phyloP scores from a whole-genome alignment of 192 early-diverging fungal species.

The Funneliformis geosporum region DNA sequence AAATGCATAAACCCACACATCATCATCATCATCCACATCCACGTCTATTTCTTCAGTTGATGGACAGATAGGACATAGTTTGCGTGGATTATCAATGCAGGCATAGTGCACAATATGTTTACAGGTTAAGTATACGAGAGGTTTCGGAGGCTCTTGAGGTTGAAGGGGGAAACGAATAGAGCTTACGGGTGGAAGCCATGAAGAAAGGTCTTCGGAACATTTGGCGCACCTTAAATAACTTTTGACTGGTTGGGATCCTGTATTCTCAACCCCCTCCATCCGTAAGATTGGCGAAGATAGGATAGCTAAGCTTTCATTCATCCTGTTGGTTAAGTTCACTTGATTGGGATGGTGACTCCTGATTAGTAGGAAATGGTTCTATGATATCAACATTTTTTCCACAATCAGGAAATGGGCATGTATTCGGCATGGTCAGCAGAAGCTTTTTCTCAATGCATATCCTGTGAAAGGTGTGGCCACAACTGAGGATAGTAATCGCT shows the following conservation, averaged over 20 bases:
- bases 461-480: conserved; percentile 7
- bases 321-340: background rate
- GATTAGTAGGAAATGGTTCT: background rate
- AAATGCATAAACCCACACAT: too few relatives aligned
- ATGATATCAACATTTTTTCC: background rate
- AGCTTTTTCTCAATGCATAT: conserved; percentile 16
- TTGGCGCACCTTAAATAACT: background rate
- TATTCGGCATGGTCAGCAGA: background rate
- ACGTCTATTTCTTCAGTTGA: too few relatives aligned
- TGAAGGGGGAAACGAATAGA: too few relatives aligned
- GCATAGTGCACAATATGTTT: background rate
- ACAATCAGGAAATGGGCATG: conserved; percentile 4
- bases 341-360: background rate
- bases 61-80: background rate
- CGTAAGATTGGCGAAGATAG: too few relatives aligned
- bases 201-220: too few relatives aligned
- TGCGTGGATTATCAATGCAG: background rate
- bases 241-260: background rate
- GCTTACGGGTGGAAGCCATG: too few relatives aligned
- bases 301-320: background rate
- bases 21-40: too few relatives aligned
- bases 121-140: background rate
- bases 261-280: background rate
- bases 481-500: background rate
- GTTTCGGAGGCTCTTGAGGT: background rate